Evolutionary conservation across 139 green algal species (phyloP).

Genomic region (Microglena sp.): DNA sequence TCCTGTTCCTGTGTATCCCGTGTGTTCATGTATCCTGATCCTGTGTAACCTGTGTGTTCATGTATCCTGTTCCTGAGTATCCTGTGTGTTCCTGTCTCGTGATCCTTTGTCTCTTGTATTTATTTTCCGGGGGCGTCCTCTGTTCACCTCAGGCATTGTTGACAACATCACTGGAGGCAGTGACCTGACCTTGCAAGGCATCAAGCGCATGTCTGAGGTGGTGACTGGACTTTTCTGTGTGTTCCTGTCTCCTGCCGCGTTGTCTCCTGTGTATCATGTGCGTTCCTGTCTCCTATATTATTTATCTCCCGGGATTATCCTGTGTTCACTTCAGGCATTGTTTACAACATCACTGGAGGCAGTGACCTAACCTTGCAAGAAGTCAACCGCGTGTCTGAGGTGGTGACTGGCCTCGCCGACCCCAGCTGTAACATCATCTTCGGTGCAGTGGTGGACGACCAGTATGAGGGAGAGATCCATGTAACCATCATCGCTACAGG

Average conservation of each 20-base stretch:
- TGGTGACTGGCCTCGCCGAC: constrained; percentile 85
- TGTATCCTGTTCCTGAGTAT: too few species aligned
- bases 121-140: too few species aligned
- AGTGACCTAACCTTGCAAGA: constrained; percentile 82
- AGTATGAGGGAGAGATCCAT: constrained; percentile 51
- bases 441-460: constrained; percentile 62
- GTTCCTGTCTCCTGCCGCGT: too few species aligned
- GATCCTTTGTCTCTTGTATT: too few species aligned
- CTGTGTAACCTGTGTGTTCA: too few species aligned
- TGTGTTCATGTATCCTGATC: too few species aligned
- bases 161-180: constrained; percentile 93
- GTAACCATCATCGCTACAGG: constrained; percentile 94
- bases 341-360: constrained; percentile 95
- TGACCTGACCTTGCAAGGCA: constrained; percentile 81
- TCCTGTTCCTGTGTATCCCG: too few species aligned
- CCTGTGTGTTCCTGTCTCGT: too few species aligned
- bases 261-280: too few species aligned
- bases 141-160: constrained; percentile 70
- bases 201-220: constrained; percentile 88
- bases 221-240: constrained; percentile 85
- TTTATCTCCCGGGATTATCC: too few species aligned
- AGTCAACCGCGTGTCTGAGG: constrained; percentile 84
- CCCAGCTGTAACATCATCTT: constrained; percentile 95
- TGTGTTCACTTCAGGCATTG: constrained; percentile 65
- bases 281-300: too few species aligned